Conservation (phyloP, 1,284 basidiomycete species). For the Leccinum insigne region DNA sequence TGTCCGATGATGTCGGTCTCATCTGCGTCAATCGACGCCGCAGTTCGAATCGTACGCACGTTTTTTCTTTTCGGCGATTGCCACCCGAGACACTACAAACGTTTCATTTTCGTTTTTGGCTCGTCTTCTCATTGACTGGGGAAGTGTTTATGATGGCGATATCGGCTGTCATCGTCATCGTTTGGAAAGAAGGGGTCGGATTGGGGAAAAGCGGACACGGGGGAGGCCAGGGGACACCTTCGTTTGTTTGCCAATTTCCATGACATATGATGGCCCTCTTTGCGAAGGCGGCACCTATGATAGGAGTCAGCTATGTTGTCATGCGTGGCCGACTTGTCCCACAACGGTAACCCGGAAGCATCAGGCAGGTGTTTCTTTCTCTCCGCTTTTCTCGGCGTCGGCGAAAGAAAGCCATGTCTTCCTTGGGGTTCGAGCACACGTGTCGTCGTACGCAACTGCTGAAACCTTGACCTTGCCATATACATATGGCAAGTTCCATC, state of each 20-base stretch:
- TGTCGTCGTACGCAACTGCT: constrained; percentile 3
- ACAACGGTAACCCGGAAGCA: background rate
- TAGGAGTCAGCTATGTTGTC: background rate
- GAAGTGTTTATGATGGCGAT: background rate
- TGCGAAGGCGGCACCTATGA: background rate
- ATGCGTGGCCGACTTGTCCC: background rate
- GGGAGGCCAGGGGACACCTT: background rate
- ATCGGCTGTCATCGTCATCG: background rate
- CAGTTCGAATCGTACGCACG: background rate
- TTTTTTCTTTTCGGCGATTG: background rate
- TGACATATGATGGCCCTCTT: background rate
- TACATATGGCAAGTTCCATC: background rate
- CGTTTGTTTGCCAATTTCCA: background rate
- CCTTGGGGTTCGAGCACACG: constrained; percentile 1
- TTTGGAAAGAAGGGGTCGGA: background rate
- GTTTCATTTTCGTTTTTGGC: constrained; percentile 2
- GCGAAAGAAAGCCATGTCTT: constrained; percentile 9
- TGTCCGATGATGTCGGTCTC: constrained; percentile 14
- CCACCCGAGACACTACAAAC: background rate
- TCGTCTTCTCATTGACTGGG: background rate
- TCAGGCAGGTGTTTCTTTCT: background rate
- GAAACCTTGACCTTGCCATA: background rate
- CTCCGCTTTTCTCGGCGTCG: background rate
- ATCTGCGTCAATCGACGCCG: background rate
- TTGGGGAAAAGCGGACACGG: background rate